These are phyloP conservation scores for Colletotrichum endophyticum DNA, from an alignment of 2,329 filamentous ascomycete species.

Conservation along the genomic window DNA sequence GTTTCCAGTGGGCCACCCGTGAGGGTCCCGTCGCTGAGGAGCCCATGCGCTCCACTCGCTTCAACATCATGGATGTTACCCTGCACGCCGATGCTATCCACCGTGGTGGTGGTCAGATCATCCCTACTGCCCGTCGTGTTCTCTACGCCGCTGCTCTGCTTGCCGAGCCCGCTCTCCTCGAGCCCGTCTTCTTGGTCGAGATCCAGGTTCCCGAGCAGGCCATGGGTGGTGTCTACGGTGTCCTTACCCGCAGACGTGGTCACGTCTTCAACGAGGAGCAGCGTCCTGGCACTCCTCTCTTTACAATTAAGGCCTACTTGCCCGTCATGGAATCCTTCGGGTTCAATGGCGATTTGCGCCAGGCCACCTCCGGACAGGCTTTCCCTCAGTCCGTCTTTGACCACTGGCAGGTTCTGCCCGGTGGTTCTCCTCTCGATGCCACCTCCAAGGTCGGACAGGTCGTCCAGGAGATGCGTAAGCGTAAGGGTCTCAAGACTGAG, in stretches of 20 bases:
- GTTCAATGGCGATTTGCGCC: constrained; percentile 97
- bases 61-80: constrained; percentile 99
- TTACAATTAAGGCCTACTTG: constrained; percentile 98
- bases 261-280: constrained; percentile 99
- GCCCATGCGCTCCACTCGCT: constrained; percentile 95
- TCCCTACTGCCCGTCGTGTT: constrained; percentile 96
- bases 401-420: constrained; percentile 96
- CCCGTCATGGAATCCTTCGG: constrained; percentile 98
- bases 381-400: constrained; percentile 99
- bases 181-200: constrained; percentile 99
- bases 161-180: constrained; percentile 87
- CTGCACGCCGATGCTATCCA: constrained; percentile 99
- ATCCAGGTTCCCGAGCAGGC: constrained; percentile 98
- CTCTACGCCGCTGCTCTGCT: constrained; percentile 92
- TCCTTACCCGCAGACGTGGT: constrained; percentile 96
- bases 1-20: constrained; percentile 99
- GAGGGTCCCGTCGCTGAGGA: constrained; percentile 98
- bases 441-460: constrained; percentile 83
- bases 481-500: constrained; percentile 98
- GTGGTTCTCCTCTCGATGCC: constrained; percentile 87
- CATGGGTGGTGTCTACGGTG: constrained; percentile 99
- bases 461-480: constrained; percentile 92
- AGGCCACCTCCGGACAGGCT: constrained; percentile 92
- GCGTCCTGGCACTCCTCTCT: constrained; percentile 96
- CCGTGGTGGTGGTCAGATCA: constrained; percentile 98